A percentile compares a stretch with the other conserved stretches of the same genome.
Evolutionary conservation across 2,329 filamentous ascomycete genomes (phyloP).

Genomic region (Fonsecaea pugnacius): DNA sequence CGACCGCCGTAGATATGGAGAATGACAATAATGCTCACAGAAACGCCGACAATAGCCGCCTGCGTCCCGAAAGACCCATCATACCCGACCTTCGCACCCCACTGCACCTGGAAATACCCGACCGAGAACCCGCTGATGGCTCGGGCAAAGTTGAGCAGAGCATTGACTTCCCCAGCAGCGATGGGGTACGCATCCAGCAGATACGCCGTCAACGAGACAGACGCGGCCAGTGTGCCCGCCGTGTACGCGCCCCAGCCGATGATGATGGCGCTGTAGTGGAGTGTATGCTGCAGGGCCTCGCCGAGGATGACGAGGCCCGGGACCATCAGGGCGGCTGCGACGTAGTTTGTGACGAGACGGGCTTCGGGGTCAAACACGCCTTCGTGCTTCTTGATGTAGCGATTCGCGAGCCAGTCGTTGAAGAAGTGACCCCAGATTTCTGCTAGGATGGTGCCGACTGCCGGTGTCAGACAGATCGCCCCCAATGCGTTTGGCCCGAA

Average conservation of each 20-base stretch:
- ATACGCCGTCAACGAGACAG: slow-evolving; percentile 57
- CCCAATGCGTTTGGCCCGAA: slow-evolving; percentile 57
- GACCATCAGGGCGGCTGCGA: slow-evolving; percentile 55
- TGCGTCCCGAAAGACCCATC: slow-evolving; percentile 53
- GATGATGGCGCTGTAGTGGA: slow-evolving; percentile 58
- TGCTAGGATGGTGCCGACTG: slow-evolving; percentile 59
- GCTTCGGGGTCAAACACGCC: slow-evolving; percentile 62
- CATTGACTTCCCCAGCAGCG: slow-evolving; percentile 57
- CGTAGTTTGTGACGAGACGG: slow-evolving; percentile 54
- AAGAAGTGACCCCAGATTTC: slow-evolving; percentile 61
- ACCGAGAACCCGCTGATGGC: slow-evolving; percentile 53
- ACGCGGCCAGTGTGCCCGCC: slow-evolving; percentile 35
- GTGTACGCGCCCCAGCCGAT: slow-evolving; percentile 58
- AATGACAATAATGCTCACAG: slow-evolving; percentile 48
- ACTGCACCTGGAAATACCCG: slow-evolving; percentile 57
- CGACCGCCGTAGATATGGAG: slow-evolving; percentile 45
- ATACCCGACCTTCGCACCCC: slow-evolving; percentile 52
- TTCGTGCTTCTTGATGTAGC: slow-evolving; percentile 52
- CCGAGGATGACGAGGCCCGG: slow-evolving; percentile 58
- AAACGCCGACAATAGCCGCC: slow-evolving; percentile 45
- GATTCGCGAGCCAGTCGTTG: slow-evolving; percentile 53
- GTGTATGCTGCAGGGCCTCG: slow-evolving; percentile 52
- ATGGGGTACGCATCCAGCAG: slow-evolving; percentile 60
- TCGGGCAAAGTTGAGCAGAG: slow-evolving; percentile 56
- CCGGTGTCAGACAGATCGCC: slow-evolving; percentile 61